Conservation (phyloP, 148 eudicot species). For the Polygonum maritimum region DNA sequence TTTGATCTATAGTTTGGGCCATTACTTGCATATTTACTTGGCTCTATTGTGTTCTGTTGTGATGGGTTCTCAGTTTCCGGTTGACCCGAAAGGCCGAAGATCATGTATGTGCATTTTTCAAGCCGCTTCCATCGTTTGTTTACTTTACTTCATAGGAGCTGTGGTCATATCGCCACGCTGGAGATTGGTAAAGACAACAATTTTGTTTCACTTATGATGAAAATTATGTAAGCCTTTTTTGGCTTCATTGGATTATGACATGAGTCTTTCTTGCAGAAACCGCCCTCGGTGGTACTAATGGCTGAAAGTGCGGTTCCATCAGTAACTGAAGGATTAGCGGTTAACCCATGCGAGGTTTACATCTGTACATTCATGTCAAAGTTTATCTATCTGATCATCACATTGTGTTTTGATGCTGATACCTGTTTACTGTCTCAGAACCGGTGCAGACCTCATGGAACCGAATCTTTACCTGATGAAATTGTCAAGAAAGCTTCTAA, state of each 20-base stretch:
- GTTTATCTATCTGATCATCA: background rate
- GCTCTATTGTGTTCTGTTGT: background rate
- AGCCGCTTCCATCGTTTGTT: constrained; percentile 24
- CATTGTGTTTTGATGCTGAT: constrained; percentile 10
- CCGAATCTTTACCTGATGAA: constrained; percentile 59
- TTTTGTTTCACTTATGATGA: background rate
- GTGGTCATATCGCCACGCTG: constrained; percentile 25
- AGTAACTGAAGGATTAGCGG: background rate
- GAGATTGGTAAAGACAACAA: constrained; percentile 25
- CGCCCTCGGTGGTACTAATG: constrained; percentile 14
- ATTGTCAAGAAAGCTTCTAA: constrained; percentile 53
- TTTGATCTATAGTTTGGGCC: background rate
- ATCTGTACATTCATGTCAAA: constrained; percentile 1
- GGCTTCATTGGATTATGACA: background rate
- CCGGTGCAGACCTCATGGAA: constrained; percentile 66
- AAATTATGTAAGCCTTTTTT: background rate
- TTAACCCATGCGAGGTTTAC: background rate
- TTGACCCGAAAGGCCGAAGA: constrained; percentile 20
- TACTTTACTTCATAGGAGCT: constrained; percentile 33
- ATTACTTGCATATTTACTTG: background rate
- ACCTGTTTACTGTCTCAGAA: constrained; percentile 35
- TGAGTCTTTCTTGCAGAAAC: constrained; percentile 25
- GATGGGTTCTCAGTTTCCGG: background rate
- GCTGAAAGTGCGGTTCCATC: background rate
- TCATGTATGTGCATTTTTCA: constrained; percentile 36